Percentiles rank a stretch among this genome's conserved stretches.
These are phyloP conservation scores for Pyrenochaeta sp. DNA, from an alignment of 2,329 filamentous ascomycete genomes.

Conservation along the genomic window DNA sequence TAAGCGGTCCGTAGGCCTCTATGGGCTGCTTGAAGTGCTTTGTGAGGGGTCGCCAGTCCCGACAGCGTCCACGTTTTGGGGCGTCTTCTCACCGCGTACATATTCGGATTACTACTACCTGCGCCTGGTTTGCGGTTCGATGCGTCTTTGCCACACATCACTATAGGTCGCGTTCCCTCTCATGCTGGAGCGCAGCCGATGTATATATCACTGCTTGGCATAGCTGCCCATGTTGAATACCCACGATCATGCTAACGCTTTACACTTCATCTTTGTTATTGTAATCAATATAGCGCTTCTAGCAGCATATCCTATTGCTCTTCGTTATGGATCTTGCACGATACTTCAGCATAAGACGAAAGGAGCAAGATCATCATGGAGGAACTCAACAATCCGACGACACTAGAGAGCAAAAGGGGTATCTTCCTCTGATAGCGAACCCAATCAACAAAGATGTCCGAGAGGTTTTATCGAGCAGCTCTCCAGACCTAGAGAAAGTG, in stretches of 20 bases:
- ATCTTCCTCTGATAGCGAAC: slow-evolving; percentile 25
- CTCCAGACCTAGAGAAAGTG: slow-evolving; percentile 23
- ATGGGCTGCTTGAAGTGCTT: not conserved
- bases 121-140: not conserved
- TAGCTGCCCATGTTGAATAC: not conserved
- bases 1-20: not conserved
- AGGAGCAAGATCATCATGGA: slow-evolving; percentile 1
- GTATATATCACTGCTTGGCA: slow-evolving; percentile 4
- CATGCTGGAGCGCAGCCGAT: not conserved
- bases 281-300: not conserved
- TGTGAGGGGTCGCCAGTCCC: not conserved
- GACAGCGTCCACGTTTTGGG: slow-evolving; percentile 4
- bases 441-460: slow-evolving; percentile 32
- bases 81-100: slow-evolving; percentile 4
- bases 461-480: slow-evolving; percentile 15
- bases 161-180: not conserved
- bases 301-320: not conserved
- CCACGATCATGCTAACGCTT: not conserved
- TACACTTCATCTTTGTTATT: not conserved
- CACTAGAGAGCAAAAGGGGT: slow-evolving; percentile 5
- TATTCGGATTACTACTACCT: not conserved
- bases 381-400: slow-evolving; percentile 1
- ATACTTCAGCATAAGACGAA: slow-evolving; percentile 27
- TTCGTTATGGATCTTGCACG: slow-evolving; percentile 26
- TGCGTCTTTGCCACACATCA: slow-evolving; percentile 7